phyloP scores from a whole-genome alignment of 495 filamentous ascomycete genomes.

The Neurospora cerealis region DNA sequence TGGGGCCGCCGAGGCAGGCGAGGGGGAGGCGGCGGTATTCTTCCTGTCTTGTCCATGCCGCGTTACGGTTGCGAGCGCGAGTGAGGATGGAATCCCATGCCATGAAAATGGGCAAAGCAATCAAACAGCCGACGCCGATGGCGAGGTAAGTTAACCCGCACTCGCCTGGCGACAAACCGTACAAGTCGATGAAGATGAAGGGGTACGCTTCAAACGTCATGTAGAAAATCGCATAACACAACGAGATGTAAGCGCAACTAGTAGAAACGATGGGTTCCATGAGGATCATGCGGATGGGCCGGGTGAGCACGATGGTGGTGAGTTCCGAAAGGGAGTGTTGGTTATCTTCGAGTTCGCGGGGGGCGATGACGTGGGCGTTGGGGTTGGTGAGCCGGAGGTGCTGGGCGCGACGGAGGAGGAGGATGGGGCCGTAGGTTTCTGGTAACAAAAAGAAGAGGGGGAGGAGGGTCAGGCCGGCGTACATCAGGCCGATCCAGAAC shows the following conservation, averaged over 20 bases:
- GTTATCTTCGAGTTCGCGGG: slow-evolving; percentile 26
- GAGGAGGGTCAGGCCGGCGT: slow-evolving; percentile 38
- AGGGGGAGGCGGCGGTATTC: slow-evolving; percentile 59
- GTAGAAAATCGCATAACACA: slow-evolving; percentile 68
- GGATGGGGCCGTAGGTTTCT: slow-evolving; percentile 52
- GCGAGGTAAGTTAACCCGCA: slow-evolving; percentile 39
- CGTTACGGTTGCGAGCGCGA: slow-evolving; percentile 11
- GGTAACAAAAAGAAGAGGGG: slow-evolving; percentile 45
- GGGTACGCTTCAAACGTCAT: slow-evolving; percentile 62
- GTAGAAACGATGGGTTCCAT: slow-evolving; percentile 44
- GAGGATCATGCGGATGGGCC: slow-evolving; percentile 34
- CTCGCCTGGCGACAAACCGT: slow-evolving; percentile 32
- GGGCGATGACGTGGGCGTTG: slow-evolving; percentile 20
- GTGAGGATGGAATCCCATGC: slow-evolving; percentile 24
- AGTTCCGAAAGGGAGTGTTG: slow-evolving; percentile 18
- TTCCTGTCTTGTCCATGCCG: slow-evolving; percentile 31
- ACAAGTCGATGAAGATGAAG: slow-evolving; percentile 47
- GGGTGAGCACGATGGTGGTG: slow-evolving; percentile 27
- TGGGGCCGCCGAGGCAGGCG: slow-evolving; percentile 54
- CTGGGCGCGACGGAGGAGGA: slow-evolving; percentile 45
- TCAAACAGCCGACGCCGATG: slow-evolving; percentile 32
- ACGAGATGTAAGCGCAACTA: slow-evolving; percentile 55
- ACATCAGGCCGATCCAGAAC: slow-evolving; percentile 53
- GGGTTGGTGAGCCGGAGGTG: slow-evolving; percentile 40
- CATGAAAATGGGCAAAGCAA: slow-evolving; percentile 46